Conservation (phyloP, 2,329 filamentous ascomycete genomes). For the Orbilia oligospora region DNA sequence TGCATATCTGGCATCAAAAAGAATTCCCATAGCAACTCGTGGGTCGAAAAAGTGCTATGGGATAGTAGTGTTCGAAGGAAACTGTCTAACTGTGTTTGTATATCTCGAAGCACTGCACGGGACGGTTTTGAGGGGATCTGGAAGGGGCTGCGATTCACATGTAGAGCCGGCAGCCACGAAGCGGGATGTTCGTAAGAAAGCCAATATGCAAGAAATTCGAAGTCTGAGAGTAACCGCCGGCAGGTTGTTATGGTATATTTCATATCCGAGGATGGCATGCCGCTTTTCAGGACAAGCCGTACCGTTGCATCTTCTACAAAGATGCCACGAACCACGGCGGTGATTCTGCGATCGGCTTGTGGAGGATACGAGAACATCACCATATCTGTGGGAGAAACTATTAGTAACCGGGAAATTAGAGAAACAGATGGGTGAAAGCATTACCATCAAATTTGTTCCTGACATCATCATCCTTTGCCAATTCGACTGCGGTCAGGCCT, state of each 20-base stretch:
- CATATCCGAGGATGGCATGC: slow-evolving; percentile 82
- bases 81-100: slow-evolving; percentile 86
- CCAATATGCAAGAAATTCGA: slow-evolving; percentile 88
- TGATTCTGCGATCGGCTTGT: slow-evolving; percentile 83
- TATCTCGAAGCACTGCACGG: slow-evolving; percentile 85
- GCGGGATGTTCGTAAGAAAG: slow-evolving; percentile 91
- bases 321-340: slow-evolving; percentile 92
- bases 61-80: slow-evolving; percentile 88
- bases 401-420: not conserved
- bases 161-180: slow-evolving; percentile 89
- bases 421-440: not conserved
- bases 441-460: slow-evolving; percentile 86
- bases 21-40: slow-evolving; percentile 99
- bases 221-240: slow-evolving; percentile 86
- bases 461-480: slow-evolving; percentile 98
- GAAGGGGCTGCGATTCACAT: slow-evolving; percentile 86
- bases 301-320: slow-evolving; percentile 98
- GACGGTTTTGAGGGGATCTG: slow-evolving; percentile 94
- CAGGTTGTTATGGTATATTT: slow-evolving; percentile 92
- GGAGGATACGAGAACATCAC: slow-evolving; percentile 83
- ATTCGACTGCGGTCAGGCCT: slow-evolving; percentile 91
- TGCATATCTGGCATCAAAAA: slow-evolving; percentile 96
- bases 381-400: slow-evolving; percentile 73
- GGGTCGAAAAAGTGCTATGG: slow-evolving; percentile 93
- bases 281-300: slow-evolving; percentile 92